Conservation (phyloP, 2,329 filamentous ascomycete species). For the Atkinsonella hypoxylon region DNA sequence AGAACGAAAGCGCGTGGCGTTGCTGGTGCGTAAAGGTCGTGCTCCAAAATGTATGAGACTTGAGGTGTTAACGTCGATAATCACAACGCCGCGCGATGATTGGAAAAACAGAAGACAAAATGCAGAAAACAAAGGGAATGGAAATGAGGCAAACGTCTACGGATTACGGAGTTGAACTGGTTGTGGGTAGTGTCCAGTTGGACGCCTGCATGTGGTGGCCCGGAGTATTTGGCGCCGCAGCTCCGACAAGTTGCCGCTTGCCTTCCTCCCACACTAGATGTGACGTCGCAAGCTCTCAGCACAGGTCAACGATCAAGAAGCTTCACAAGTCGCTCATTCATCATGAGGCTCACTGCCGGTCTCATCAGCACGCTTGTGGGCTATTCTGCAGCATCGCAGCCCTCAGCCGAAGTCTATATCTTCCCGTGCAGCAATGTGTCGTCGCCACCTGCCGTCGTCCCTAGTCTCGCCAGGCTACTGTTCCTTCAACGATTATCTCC, state of each 20-base stretch:
- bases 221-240: slow-evolving; percentile 8
- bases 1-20: neutral
- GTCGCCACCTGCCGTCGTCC: slow-evolving; percentile 32
- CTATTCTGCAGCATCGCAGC: slow-evolving; percentile 25
- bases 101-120: neutral
- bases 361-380: slow-evolving; percentile 26
- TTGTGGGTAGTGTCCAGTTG: no score
- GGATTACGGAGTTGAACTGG: no score
- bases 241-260: slow-evolving; percentile 3
- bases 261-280: neutral
- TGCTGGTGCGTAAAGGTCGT: neutral
- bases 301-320: slow-evolving; percentile 16
- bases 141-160: neutral
- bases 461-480: slow-evolving; percentile 44
- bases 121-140: neutral
- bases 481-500: slow-evolving; percentile 44
- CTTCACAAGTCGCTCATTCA: slow-evolving; percentile 21
- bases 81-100: neutral
- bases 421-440: slow-evolving; percentile 24
- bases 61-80: neutral
- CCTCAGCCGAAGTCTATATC: slow-evolving; percentile 42
- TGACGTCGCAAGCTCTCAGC: slow-evolving; percentile 17
- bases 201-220: neutral
- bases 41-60: neutral
- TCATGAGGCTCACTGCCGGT: slow-evolving; percentile 32